Evolutionary conservation across 2,329 filamentous ascomycete species (phyloP).

Genomic region (Aspergillus latus): DNA sequence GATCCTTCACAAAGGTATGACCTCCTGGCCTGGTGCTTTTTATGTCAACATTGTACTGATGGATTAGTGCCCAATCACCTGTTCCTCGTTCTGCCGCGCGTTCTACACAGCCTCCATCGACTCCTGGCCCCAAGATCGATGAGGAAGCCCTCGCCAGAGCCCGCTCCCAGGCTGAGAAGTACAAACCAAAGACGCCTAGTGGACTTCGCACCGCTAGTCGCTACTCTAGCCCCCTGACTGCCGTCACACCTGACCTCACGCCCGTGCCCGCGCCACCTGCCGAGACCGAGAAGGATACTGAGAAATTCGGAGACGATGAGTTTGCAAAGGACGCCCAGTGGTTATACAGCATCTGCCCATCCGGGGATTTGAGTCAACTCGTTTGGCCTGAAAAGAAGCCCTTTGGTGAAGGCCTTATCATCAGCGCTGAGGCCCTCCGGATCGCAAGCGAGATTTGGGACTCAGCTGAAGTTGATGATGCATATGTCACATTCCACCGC

Average conservation of each 20-base stretch:
- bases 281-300: not conserved
- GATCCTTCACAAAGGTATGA: too few species aligned
- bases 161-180: constrained; percentile 40
- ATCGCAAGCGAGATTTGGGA: constrained; percentile 21
- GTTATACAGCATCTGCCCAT: constrained; percentile 28
- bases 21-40: too few species aligned
- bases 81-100: constrained; percentile 16
- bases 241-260: constrained; percentile 17
- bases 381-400: constrained; percentile 22
- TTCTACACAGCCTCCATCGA: constrained; percentile 18
- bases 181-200: constrained; percentile 46
- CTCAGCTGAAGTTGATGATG: constrained; percentile 18
- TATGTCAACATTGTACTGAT: too few species aligned
- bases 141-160: constrained; percentile 35
- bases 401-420: constrained; percentile 20
- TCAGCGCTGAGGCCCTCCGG: constrained; percentile 13
- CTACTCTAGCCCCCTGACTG: constrained; percentile 26
- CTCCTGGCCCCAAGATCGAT: constrained; percentile 24
- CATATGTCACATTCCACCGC: constrained; percentile 17
- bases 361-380: constrained; percentile 26
- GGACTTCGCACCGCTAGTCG: constrained; percentile 38
- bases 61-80: constrained; percentile 12
- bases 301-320: constrained; percentile 26
- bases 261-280: constrained; percentile 1
- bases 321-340: constrained; percentile 29